Percentiles rank a stretch among this genome's conserved stretches.
These are phyloP conservation scores for Fusarium sp. DNA, from an alignment of 2,329 filamentous ascomycete species.

Conservation along the genomic window DNA sequence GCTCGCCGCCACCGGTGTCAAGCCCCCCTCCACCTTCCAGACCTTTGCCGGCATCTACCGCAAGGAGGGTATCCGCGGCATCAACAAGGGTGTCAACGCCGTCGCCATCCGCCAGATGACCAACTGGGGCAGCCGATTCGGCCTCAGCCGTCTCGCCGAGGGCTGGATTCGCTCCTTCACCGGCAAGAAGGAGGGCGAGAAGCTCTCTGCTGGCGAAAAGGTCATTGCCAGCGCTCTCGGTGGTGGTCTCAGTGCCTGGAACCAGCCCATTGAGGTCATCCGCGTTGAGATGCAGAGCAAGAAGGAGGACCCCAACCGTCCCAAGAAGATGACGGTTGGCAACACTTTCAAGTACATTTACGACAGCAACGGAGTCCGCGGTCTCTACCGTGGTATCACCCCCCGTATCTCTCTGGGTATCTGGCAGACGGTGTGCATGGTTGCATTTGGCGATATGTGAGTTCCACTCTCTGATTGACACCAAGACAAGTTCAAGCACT, in stretches of 20 bases:
- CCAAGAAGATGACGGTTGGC: slow-evolving; percentile 98
- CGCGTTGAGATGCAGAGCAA: slow-evolving; percentile 99
- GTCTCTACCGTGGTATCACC: slow-evolving; percentile 94
- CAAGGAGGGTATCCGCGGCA: slow-evolving; percentile 91
- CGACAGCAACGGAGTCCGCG: slow-evolving; percentile 86
- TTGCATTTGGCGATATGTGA: slow-evolving; percentile 97
- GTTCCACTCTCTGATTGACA: slow-evolving; percentile 57
- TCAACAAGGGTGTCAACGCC: slow-evolving; percentile 99
- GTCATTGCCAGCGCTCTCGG: slow-evolving; percentile 88
- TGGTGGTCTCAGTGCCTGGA: slow-evolving; percentile 97
- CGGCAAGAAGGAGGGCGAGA: slow-evolving; percentile 84
- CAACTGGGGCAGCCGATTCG: slow-evolving; percentile 98
- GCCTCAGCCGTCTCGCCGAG: slow-evolving; percentile 92
- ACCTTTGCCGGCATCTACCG: slow-evolving; percentile 99
- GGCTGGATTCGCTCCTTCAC: slow-evolving; percentile 85
- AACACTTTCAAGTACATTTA: slow-evolving; percentile 93
- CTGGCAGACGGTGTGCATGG: slow-evolving; percentile 99
- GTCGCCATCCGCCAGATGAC: slow-evolving; percentile 99
- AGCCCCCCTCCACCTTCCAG: slow-evolving; percentile 90
- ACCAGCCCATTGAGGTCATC: slow-evolving; percentile 99
- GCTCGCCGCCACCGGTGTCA: slow-evolving; percentile 85
- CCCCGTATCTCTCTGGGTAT: slow-evolving; percentile 95
- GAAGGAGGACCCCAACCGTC: slow-evolving; percentile 96
- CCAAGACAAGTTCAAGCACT: background rate
- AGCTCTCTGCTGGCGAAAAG: slow-evolving; percentile 88